A percentile compares a stretch with the other conserved stretches of the same genome.
Conservation (phyloP, 208 protist species). For the Leptomonas pyrrhocoris region DNA sequence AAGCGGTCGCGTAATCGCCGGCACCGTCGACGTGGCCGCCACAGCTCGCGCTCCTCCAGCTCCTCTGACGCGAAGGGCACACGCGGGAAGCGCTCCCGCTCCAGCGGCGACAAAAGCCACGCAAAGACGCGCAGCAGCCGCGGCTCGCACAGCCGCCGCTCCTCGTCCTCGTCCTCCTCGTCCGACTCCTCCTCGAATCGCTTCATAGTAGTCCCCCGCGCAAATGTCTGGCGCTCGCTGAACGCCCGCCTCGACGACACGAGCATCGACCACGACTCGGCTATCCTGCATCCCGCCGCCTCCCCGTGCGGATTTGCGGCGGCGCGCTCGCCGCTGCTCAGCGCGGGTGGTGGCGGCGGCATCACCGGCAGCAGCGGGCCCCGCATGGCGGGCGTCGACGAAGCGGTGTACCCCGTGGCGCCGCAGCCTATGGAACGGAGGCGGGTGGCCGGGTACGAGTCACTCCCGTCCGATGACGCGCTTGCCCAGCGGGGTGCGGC, state of each 20-base stretch:
- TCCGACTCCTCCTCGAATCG: slow-evolving; percentile 38
- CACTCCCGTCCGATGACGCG: slow-evolving; percentile 13
- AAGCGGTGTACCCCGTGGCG: background rate
- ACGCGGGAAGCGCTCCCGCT: background rate
- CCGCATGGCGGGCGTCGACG: background rate
- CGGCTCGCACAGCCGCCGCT: slow-evolving; percentile 7
- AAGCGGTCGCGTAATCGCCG: slow-evolving; percentile 8
- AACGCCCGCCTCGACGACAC: slow-evolving; percentile 30
- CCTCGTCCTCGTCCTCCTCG: slow-evolving; percentile 39
- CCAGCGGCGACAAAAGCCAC: slow-evolving; percentile 6
- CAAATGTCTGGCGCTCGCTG: slow-evolving; percentile 74
- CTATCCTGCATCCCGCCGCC: slow-evolving; percentile 2
- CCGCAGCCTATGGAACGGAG: background rate
- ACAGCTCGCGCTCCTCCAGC: background rate
- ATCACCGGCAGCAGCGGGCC: background rate
- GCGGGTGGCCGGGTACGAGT: slow-evolving; percentile 6
- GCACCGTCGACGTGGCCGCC: slow-evolving; percentile 11
- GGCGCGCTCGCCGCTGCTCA: slow-evolving; percentile 24
- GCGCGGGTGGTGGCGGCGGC: too few species aligned
- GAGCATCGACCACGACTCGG: slow-evolving; percentile 15
- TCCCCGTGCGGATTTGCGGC: slow-evolving; percentile 8
- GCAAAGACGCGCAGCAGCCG: slow-evolving; percentile 16
- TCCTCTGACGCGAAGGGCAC: background rate
- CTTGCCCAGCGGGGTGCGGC: background rate
- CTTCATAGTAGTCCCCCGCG: slow-evolving; percentile 72